Evolutionary conservation across 1,284 basidiomycete genomes (phyloP).

Genomic region (Cystobasidiaceae sp.): DNA sequence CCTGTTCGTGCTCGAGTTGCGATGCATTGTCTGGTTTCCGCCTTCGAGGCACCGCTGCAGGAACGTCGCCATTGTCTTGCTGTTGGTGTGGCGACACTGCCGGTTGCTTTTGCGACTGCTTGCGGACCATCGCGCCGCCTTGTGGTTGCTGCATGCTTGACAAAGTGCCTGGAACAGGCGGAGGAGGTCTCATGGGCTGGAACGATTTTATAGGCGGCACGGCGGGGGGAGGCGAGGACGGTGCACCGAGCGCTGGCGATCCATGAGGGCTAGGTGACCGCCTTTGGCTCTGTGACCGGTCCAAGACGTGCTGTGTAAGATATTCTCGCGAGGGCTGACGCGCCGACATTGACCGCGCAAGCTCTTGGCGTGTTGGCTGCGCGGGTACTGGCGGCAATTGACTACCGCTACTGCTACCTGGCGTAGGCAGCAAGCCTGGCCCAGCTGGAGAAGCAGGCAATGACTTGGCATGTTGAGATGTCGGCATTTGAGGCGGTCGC

Average conservation of each 20-base stretch:
- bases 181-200: slow-evolving; percentile 40
- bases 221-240: slow-evolving; percentile 18
- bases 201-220: slow-evolving; percentile 31
- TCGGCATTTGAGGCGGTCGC: slow-evolving; percentile 32
- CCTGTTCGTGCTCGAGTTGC: slow-evolving; percentile 70
- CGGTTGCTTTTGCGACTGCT: slow-evolving; percentile 35
- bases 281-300: slow-evolving; percentile 48
- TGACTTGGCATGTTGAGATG: slow-evolving; percentile 15
- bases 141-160: slow-evolving; percentile 5
- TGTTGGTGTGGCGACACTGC: slow-evolving; percentile 42
- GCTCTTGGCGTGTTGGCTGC: slow-evolving; percentile 18
- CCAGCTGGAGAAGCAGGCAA: slow-evolving; percentile 23
- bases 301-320: slow-evolving; percentile 40
- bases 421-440: background rate
- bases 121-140: slow-evolving; percentile 24
- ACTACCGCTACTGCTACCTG: slow-evolving; percentile 18
- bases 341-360: slow-evolving; percentile 34
- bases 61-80: slow-evolving; percentile 38
- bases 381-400: slow-evolving; percentile 24
- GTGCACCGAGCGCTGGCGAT: slow-evolving; percentile 12
- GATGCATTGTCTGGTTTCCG: slow-evolving; percentile 72
- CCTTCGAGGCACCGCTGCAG: slow-evolving; percentile 64
- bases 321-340: slow-evolving; percentile 37
- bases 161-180: slow-evolving; percentile 18
- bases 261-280: slow-evolving; percentile 40